These are phyloP conservation scores for Magnusiomyces clavatus DNA, from an alignment of 1,139 yeast genomes.

Conservation along the genomic window DNA sequence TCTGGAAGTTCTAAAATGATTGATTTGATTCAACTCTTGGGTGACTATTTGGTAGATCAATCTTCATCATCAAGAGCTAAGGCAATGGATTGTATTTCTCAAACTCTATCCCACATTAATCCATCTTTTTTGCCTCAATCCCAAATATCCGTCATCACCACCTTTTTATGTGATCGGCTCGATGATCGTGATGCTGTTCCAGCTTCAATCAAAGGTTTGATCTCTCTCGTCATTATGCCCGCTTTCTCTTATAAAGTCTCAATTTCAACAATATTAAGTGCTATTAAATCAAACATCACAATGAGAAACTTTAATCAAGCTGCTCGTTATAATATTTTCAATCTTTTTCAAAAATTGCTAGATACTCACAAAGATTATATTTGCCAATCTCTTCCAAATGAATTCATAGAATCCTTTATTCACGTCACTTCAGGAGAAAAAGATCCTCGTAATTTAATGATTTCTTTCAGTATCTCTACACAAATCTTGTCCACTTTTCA, in stretches of 20 bases:
- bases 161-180: conserved; percentile 57
- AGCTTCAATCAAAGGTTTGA: conserved; percentile 49
- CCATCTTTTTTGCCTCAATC: conserved; percentile 42
- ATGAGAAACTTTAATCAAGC: conserved; percentile 37
- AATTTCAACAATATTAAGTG: conserved; percentile 9
- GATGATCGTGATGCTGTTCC: conserved; percentile 53
- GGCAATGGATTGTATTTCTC: conserved; percentile 54
- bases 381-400: conserved; percentile 28
- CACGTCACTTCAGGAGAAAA: conserved; percentile 80
- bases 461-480: conserved; percentile 56
- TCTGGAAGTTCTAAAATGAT: conserved; percentile 39
- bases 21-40: conserved; percentile 47
- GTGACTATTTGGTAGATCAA: conserved; percentile 57
- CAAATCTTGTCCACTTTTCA: conserved; percentile 35
- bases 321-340: conserved; percentile 52
- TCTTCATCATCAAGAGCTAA: neutral
- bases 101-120: conserved; percentile 39
- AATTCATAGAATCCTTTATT: conserved; percentile 49
- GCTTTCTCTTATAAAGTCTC: conserved; percentile 18
- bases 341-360: conserved; percentile 38
- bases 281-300: conserved; percentile 43
- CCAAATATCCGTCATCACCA: conserved; percentile 54
- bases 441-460: conserved; percentile 79
- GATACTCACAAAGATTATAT: conserved; percentile 19
- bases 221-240: conserved; percentile 43